Conservation (phyloP, 164 flowering plant genomes). For the Tetracentron sinense region DNA sequence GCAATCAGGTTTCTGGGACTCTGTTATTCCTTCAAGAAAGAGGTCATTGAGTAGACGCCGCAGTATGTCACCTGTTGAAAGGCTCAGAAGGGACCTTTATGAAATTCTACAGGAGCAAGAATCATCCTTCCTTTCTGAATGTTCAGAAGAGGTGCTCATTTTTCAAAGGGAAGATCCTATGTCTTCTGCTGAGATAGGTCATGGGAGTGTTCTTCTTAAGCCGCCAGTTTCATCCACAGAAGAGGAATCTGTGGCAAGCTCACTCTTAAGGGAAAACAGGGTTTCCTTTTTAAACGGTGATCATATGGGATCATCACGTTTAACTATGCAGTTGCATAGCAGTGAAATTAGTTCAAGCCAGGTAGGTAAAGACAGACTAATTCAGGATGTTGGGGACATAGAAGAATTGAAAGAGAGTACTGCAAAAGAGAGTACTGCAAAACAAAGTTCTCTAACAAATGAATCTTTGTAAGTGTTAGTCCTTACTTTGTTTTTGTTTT, state of each 20-base stretch:
- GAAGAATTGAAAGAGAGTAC: neutral
- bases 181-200: slow-evolving; percentile 18
- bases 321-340: neutral
- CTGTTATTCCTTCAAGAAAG: slow-evolving; percentile 21
- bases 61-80: slow-evolving; percentile 22
- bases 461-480: neutral
- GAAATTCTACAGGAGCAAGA: slow-evolving; percentile 17
- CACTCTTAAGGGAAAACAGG: neutral
- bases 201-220: slow-evolving; percentile 19
- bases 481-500: neutral
- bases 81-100: slow-evolving; percentile 21
- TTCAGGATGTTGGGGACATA: neutral
- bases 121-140: slow-evolving; percentile 7
- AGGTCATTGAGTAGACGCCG: slow-evolving; percentile 8
- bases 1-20: slow-evolving; percentile 11
- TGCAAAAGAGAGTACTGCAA: neutral
- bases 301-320: neutral
- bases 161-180: slow-evolving; percentile 11
- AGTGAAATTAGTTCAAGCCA: neutral
- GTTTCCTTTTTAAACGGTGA: neutral
- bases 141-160: slow-evolving; percentile 21
- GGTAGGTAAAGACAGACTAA: neutral
- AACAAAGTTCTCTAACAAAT: neutral
- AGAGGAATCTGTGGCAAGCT: slow-evolving; percentile 15
- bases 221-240: slow-evolving; percentile 9